Base-by-base conservation (phyloP, 345 rosid genomes). In the Citropsis articulata region DNA sequence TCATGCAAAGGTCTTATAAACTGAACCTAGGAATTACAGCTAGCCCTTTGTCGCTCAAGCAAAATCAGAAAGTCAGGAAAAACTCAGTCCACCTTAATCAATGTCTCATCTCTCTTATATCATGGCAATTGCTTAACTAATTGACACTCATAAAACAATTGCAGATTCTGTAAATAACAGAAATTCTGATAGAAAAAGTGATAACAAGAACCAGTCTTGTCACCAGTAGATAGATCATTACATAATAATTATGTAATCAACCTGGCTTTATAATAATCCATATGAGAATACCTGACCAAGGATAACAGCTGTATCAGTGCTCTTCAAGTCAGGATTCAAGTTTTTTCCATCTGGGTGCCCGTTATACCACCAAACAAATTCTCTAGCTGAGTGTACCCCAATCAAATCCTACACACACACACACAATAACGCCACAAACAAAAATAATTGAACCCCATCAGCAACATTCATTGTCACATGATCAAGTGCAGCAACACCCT, bases 291-390 rank as follows among this genome's bases (percentile, higher is more conserved):
- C 97, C 93, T 94, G 94, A 53, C 98, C 97, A 70, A 94, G 90
- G 83, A 96, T 85, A 79, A 91, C 88, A 81, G 94, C 97, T 69
- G 90, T 90, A 79, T 92, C 89, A 5, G 97, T 82, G 70, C 86
- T 85, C 84, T 82, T 86, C 89, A 96, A 85, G 86, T 90, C 92
- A 79, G 90, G 97, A 83, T 86, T 81, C 72, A 91, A 79, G 83
- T 86, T 65, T 73, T 82, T 88, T 84, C 88, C 85, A 78, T 94
- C 92, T 0, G 97, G 99, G 78, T 96, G 99, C 69, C 97, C 98
- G 81, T 91, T 94, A 81, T 96, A 96, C 98, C 98, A 94, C 97
- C 98, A 94, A 50, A 96, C 98, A 81, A 96, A 92, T 88, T 96
- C 97, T 84, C 97, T 90, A 38, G 99, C 97, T 0, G 98, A 92